phyloP scores from a whole-genome alignment of 78 protist species.

The Pigoraptor vietnamica region DNA sequence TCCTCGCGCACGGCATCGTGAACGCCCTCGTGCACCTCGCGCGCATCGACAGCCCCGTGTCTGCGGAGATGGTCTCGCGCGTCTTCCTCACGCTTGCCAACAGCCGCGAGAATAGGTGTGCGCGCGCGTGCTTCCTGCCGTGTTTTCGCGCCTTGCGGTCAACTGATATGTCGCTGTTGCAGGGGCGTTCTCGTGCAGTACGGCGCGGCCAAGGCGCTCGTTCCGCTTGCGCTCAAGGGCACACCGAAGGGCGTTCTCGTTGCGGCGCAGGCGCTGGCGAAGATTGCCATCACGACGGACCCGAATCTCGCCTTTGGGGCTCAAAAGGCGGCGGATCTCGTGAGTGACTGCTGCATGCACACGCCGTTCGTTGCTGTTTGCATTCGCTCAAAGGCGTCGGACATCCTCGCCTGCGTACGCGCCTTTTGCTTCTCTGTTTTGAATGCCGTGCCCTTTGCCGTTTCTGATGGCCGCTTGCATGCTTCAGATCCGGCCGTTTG shows the following conservation, averaged over 20 bases:
- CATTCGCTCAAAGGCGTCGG: too few species aligned
- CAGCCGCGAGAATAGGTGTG: neutral
- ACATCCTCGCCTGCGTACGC: neutral
- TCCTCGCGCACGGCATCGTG: neutral
- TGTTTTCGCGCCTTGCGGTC: neutral
- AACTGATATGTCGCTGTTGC: neutral
- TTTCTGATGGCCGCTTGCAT: too few species aligned
- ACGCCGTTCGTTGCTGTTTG: neutral
- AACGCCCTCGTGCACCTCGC: neutral
- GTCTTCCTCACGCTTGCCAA: neutral
- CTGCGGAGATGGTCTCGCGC: neutral
- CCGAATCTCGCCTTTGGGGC: slow-evolving; percentile 5
- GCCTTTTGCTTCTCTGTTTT: neutral
- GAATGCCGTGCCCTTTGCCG: neutral
- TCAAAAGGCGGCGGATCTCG: neutral
- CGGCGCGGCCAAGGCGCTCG: neutral
- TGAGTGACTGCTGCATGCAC: neutral
- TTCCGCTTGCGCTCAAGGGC: neutral
- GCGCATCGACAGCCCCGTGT: neutral
- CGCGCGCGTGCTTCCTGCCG: neutral
- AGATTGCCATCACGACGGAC: slow-evolving; percentile 21
- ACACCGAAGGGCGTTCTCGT: neutral
- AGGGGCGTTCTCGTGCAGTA: neutral
- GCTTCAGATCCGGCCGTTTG: slow-evolving; percentile 9
- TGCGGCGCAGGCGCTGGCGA: slow-evolving; percentile 32